A percentile compares a stretch with the other conserved stretches of the same genome.
phyloP scores from a whole-genome alignment of 2,329 filamentous ascomycete species.

The Dactylellina cionopaga region DNA sequence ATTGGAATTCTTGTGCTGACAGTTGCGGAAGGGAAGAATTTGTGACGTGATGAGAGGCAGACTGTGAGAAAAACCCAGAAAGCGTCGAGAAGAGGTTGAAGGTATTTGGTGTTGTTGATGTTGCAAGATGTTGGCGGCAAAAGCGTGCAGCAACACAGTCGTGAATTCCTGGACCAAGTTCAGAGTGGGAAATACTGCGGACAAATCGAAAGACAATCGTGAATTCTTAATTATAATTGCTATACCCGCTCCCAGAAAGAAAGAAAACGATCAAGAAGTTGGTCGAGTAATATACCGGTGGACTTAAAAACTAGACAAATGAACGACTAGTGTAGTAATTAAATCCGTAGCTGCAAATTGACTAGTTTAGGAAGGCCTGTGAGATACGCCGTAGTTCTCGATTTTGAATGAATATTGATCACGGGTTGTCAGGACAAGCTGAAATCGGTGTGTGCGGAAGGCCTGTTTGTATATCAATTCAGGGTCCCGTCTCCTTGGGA shows the following conservation, averaged over 20 bases:
- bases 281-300: constrained; percentile 15
- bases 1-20: constrained; percentile 1
- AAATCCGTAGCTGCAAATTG: constrained; percentile 34
- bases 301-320: constrained; percentile 20
- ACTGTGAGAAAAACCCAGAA: too few species aligned
- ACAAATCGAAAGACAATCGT: constrained; percentile 9
- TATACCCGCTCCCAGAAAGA: constrained; percentile 17
- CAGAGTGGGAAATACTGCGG: constrained; percentile 16
- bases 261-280: constrained; percentile 1
- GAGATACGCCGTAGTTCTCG: constrained; percentile 27
- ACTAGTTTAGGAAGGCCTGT: constrained; percentile 19
- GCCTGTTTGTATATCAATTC: constrained; percentile 30
- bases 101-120: constrained; percentile 39
- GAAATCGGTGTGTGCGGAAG: constrained; percentile 8
- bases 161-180: constrained; percentile 31
- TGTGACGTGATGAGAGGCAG: too few species aligned
- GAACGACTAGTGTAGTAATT: constrained; percentile 36
- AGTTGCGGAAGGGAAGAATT: constrained; percentile 12
- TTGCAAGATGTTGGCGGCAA: constrained; percentile 32
- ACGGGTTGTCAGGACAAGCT: constrained; percentile 39
- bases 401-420: constrained; percentile 34
- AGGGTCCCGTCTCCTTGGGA: constrained; percentile 26
- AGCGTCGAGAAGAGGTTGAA: neutral
- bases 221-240: constrained; percentile 30
- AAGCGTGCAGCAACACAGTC: constrained; percentile 39